A percentile compares a stretch with the other conserved stretches of the same genome.
Conservation (phyloP, 352 stramenopile species). For the Phytophthora sp. region DNA sequence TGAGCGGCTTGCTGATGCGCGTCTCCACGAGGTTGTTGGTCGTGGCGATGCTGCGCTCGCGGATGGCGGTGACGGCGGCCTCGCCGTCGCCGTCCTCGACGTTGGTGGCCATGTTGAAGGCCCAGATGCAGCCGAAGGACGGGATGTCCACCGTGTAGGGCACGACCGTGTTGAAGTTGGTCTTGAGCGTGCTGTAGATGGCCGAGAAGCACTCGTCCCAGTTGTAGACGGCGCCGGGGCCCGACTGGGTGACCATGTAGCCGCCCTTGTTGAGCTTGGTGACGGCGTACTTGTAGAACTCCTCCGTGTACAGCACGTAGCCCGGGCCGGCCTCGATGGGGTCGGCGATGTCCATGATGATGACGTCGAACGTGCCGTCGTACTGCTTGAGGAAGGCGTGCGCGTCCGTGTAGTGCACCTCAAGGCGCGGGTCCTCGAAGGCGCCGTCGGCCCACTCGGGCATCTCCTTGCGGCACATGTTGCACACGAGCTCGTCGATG, state of each 20-base stretch:
- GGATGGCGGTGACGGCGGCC: conserved; percentile 52
- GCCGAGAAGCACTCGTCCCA: conserved; percentile 93
- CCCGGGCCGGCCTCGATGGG: conserved; percentile 94
- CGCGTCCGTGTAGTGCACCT: conserved; percentile 93
- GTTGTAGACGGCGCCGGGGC: conserved; percentile 89
- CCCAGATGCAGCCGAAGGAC: conserved; percentile 95
- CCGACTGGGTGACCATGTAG: conserved; percentile 94
- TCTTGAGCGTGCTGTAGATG: conserved; percentile 93
- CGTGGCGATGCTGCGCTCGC: conserved; percentile 58
- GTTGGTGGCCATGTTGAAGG: conserved; percentile 93
- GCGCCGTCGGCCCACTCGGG: conserved; percentile 92
- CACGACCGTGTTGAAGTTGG: conserved; percentile 92
- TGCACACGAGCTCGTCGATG: conserved; percentile 93
- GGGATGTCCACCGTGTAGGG: conserved; percentile 93
- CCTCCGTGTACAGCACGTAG: conserved; percentile 84
- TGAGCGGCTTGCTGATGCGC: conserved; percentile 68
- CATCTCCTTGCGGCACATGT: conserved; percentile 93
- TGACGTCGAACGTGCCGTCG: conserved; percentile 90
- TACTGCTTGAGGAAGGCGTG: conserved; percentile 90
- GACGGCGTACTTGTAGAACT: conserved; percentile 93
- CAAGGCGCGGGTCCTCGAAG: conserved; percentile 91
- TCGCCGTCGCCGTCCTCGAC: conserved; percentile 54
- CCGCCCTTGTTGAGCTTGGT: conserved; percentile 87
- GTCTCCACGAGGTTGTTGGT: conserved; percentile 73
- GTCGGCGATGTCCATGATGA: conserved; percentile 97